Conservation (phyloP, 768 basidiomycete species). For the Mycena belliarum region DNA sequence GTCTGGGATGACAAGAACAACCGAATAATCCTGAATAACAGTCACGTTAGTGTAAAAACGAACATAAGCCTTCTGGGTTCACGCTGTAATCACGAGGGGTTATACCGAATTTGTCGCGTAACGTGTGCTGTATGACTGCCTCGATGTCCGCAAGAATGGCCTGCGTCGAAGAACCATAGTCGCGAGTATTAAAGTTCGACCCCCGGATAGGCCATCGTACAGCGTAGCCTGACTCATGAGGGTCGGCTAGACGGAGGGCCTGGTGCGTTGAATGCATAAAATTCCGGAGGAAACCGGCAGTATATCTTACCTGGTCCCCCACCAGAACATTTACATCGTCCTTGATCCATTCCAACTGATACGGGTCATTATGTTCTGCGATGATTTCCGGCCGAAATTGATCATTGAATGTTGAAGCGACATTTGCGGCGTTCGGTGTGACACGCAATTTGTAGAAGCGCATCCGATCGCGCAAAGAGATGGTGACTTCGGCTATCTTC, state of each 20-base stretch:
- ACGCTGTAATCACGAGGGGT: constrained; percentile 61
- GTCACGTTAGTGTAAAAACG: background rate
- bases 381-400: constrained; percentile 87
- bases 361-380: constrained; percentile 80
- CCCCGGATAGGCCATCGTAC: constrained; percentile 82
- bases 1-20: constrained; percentile 89
- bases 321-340: constrained; percentile 56
- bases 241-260: constrained; percentile 74
- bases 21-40: constrained; percentile 73
- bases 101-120: constrained; percentile 65
- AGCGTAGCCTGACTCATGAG: constrained; percentile 64
- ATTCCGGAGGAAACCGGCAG: background rate
- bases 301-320: constrained; percentile 68
- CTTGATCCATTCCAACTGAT: constrained; percentile 82
- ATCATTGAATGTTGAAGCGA: constrained; percentile 79
- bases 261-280: constrained; percentile 28
- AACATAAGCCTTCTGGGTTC: constrained; percentile 14
- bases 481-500: constrained; percentile 70
- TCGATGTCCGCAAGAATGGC: constrained; percentile 78
- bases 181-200: constrained; percentile 79
- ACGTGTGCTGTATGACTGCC: constrained; percentile 57
- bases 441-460: constrained; percentile 81
- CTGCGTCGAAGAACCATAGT: constrained; percentile 67
- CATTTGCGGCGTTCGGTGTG: constrained; percentile 66
- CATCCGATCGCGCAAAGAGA: constrained; percentile 81